phyloP scores from a whole-genome alignment of 768 basidiomycete genomes.

The Pilatotrama ljubarskyi region DNA sequence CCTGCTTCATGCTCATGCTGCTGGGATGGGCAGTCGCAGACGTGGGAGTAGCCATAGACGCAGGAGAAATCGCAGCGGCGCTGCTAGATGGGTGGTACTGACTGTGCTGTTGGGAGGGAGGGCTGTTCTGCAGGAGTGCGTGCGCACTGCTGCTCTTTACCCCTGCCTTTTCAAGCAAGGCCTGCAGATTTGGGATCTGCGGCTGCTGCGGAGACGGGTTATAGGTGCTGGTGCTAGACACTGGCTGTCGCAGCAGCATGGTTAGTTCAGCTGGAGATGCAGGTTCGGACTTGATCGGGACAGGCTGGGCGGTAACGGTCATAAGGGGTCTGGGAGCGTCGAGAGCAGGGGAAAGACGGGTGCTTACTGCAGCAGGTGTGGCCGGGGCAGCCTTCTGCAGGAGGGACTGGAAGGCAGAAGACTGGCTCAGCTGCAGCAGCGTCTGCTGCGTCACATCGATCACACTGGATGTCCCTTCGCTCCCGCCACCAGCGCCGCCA shows the following conservation, averaged over 20 bases:
- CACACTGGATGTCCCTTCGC: neutral
- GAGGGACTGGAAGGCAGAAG: slow-evolving; percentile 17
- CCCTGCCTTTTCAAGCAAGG: slow-evolving; percentile 17
- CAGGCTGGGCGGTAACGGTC: neutral
- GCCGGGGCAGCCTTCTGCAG: slow-evolving; percentile 7
- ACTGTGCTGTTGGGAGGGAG: neutral
- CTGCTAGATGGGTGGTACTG: slow-evolving; percentile 10
- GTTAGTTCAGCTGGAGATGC: neutral
- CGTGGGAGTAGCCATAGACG: neutral
- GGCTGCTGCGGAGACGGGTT: slow-evolving; percentile 8
- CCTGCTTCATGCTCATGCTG: neutral
- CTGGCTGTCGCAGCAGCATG: slow-evolving; percentile 2
- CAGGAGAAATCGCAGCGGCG: neutral
- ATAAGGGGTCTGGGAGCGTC: neutral
- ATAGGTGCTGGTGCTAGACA: neutral
- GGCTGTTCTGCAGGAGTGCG: slow-evolving; percentile 2
- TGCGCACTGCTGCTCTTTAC: slow-evolving; percentile 16
- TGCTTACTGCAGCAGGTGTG: neutral
- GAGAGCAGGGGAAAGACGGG: neutral
- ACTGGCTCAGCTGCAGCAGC: slow-evolving; percentile 21
- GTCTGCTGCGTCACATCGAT: slow-evolving; percentile 19
- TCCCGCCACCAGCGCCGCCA: neutral
- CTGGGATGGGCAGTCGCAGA: neutral
- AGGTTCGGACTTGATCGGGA: slow-evolving; percentile 7
- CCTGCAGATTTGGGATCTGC: slow-evolving; percentile 16